Base-by-base conservation (phyloP, 495 filamentous ascomycete species). In the Penicillium fimorum region DNA sequence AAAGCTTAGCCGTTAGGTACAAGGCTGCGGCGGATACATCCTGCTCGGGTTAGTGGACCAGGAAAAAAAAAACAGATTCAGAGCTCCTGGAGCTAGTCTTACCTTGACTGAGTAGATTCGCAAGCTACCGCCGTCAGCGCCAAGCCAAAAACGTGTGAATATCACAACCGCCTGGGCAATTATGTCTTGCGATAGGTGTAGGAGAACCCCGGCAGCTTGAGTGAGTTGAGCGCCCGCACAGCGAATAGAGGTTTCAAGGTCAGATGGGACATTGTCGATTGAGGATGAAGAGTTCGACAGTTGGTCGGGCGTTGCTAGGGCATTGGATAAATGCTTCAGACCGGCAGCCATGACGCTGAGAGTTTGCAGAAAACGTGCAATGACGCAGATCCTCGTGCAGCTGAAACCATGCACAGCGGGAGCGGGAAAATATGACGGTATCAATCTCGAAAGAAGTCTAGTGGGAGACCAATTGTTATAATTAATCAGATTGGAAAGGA, bases 131-230 rank as follows among this genome's bases (percentile, higher is more conserved):
- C 84, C 84, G 45, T 87, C 85, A 1, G 80, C 64, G 1, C 85
- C 84, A 5, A 92, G 73, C 84, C 89, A 97, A 76, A 92, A 96
- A 5, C 94, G 80, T n/a, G 86, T 88, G 29, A 96, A 84, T 0
- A 94, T 74, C n/a, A 98, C 84, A 62, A 92, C 87, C 3, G 94
- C 90, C 63, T 92, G 90, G 13, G 92, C 88, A 27, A 96, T 91
- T 46, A 91, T 83, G 53, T 93, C 90, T 64, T 97, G 95, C 1
- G 93, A 89, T 47, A 97, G 74, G 41, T 89, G 82, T 3, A 98
- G 79, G 8, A 97, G 81, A 7, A 96, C 76, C 6, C 94, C 95
- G 11, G 94, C 91, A 17, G 89, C 82, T 69, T 97, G 95, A 11
- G 90, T 95, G 6, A 98, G 82, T 53, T 86, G 83, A 41, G 89